phyloP scores from a whole-genome alignment of 768 basidiomycete genomes.

The Tricholomella constricta region DNA sequence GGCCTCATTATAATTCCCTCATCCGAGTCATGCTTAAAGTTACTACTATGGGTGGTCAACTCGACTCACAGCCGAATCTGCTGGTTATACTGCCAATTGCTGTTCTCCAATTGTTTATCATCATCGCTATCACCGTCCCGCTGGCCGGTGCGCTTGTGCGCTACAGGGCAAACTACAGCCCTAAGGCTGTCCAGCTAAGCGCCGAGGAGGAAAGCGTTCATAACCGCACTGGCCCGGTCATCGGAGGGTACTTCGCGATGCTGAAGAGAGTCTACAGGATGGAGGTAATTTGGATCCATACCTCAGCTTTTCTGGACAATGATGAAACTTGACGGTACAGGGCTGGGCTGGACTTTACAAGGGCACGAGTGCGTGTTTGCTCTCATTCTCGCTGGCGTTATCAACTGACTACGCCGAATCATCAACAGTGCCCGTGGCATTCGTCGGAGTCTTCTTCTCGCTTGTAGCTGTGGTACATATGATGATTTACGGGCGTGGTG shows the following conservation, averaged over 20 bases:
- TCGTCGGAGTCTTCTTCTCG: not conserved
- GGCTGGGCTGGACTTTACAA: constrained; percentile 78
- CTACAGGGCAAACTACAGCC: constrained; percentile 81
- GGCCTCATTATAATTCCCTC: no score
- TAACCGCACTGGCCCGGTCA: constrained; percentile 70
- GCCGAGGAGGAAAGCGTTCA: constrained; percentile 62
- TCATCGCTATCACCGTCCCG: constrained; percentile 55
- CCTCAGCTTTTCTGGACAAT: no score
- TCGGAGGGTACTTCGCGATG: constrained; percentile 74
- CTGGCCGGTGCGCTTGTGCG: constrained; percentile 68
- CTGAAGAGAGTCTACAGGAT: constrained; percentile 64
- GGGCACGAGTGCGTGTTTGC: constrained; percentile 56
- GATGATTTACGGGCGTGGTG: not conserved
- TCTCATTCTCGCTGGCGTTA: no score
- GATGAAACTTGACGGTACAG: constrained; percentile 30
- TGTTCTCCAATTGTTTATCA: no score
- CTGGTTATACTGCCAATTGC: no score
- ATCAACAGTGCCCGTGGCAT: not conserved
- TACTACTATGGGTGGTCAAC: not conserved
- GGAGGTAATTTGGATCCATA: constrained; percentile 50
- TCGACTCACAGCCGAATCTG: no score
- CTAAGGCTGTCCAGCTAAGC: constrained; percentile 77
- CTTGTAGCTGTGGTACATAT: not conserved
- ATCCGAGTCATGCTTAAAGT: no score
- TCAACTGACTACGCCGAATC: not conserved